Percentiles rank a stretch among this genome's conserved stretches.
Evolutionary conservation across 1,284 basidiomycete genomes (phyloP).

Genomic region (Ustilago curta): DNA sequence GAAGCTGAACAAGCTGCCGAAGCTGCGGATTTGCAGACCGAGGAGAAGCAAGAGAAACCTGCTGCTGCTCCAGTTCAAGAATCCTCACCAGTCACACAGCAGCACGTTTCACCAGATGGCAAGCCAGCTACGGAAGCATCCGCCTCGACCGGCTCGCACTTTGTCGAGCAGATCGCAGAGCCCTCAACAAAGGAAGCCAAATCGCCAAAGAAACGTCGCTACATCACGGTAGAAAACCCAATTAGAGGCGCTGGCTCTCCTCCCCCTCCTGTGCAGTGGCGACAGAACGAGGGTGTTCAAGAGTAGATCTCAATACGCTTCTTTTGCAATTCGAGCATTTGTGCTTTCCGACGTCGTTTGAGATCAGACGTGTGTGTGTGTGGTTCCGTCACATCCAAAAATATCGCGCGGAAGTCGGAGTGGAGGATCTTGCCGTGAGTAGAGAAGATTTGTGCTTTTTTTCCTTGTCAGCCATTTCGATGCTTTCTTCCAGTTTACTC

Average conservation of each 20-base stretch:
- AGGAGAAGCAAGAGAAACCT: background rate
- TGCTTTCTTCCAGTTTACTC: background rate
- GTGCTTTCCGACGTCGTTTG: too few relatives aligned
- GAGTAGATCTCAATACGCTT: slow-evolving; percentile 7
- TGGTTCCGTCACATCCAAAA: background rate
- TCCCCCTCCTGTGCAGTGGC: slow-evolving; percentile 46
- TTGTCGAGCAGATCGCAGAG: slow-evolving; percentile 14
- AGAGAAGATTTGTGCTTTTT: slow-evolving; percentile 12
- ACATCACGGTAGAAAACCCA: slow-evolving; percentile 44
- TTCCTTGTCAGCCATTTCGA: background rate
- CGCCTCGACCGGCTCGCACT: slow-evolving; percentile 10
- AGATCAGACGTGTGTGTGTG: background rate
- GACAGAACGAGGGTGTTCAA: slow-evolving; percentile 1
- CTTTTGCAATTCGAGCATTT: background rate
- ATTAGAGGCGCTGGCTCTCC: slow-evolving; percentile 33
- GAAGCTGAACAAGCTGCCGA: slow-evolving; percentile 29
- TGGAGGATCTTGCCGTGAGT: slow-evolving; percentile 9
- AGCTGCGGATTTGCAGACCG: slow-evolving; percentile 6
- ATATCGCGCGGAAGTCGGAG: slow-evolving; percentile 39
- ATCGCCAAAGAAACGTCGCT: slow-evolving; percentile 26
- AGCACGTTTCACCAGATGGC: background rate
- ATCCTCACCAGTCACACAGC: background rate
- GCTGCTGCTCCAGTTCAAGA: slow-evolving; percentile 1
- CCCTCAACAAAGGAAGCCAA: background rate
- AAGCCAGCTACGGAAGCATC: background rate